phyloP scores from a whole-genome alignment of 495 filamentous ascomycete species.

The Thozetella sp. region DNA sequence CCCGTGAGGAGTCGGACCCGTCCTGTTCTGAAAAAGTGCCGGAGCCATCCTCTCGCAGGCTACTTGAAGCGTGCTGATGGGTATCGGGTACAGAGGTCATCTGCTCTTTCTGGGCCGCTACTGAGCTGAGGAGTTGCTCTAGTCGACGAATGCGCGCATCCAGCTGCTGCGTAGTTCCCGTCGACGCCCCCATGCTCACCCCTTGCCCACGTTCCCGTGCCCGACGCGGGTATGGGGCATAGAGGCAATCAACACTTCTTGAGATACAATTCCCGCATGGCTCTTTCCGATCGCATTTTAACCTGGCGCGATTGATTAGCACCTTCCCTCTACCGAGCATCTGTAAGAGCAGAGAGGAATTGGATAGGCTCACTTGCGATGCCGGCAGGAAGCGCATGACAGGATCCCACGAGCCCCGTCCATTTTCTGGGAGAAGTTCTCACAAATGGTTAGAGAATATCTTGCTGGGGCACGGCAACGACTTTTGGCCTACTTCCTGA shows the following conservation, averaged over 20 bases:
- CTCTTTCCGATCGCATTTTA: background rate
- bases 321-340: background rate
- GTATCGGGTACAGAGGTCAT: background rate
- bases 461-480: no score
- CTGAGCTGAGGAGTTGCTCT: background rate
- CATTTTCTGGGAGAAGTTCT: no score
- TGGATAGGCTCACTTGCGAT: background rate
- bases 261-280: background rate
- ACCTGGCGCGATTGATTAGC: background rate
- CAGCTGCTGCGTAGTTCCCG: background rate
- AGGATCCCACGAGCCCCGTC: background rate
- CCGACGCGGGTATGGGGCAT: background rate
- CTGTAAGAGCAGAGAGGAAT: background rate
- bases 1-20: background rate
- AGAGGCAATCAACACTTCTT: background rate
- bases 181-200: no score
- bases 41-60: background rate
- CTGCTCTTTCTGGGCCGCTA: background rate
- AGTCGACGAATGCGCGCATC: background rate
- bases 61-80: background rate
- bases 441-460: no score
- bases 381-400: background rate
- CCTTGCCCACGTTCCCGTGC: background rate
- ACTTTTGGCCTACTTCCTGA: no score
- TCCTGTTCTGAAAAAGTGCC: background rate